A percentile compares a stretch with the other conserved stretches of the same genome.
Conservation (phyloP, 495 filamentous ascomycete species). For the Lasiosphaeriaceae sp. region DNA sequence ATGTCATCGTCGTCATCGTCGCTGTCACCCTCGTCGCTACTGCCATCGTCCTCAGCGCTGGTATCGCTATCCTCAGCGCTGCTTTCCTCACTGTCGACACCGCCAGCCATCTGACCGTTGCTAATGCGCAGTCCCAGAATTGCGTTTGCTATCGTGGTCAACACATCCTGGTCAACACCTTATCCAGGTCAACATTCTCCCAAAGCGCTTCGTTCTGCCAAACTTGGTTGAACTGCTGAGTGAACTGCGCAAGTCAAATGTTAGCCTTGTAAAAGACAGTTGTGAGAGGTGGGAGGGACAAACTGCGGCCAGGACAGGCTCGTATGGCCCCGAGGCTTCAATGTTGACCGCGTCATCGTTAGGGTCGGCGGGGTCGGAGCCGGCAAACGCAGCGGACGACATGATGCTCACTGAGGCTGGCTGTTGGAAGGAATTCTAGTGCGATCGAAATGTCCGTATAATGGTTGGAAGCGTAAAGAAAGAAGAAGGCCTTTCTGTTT, state of each 20-base stretch:
- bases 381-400: constrained; percentile 1
- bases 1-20: constrained; percentile 1
- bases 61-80: neutral
- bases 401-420: constrained; percentile 1
- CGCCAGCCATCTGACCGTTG: neutral
- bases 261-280: constrained; percentile 5
- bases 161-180: too few species aligned
- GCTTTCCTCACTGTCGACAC: constrained; percentile 1
- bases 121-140: constrained; percentile 2
- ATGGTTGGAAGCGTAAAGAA: constrained; percentile 4
- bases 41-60: neutral
- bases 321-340: constrained; percentile 3
- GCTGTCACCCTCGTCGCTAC: constrained; percentile 1
- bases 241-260: constrained; percentile 5
- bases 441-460: constrained; percentile 1
- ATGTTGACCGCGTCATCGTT: neutral
- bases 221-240: constrained; percentile 4
- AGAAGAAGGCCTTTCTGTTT: constrained; percentile 4
- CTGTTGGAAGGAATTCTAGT: constrained; percentile 2
- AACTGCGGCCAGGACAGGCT: constrained; percentile 5
- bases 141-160: constrained; percentile 2
- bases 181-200: constrained; percentile 3
- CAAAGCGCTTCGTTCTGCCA: constrained; percentile 3
- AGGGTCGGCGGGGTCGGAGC: neutral
- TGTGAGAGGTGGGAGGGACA: constrained; percentile 3